Conservation (phyloP, 139 green algal genomes). For the Picochlorum sp. region DNA sequence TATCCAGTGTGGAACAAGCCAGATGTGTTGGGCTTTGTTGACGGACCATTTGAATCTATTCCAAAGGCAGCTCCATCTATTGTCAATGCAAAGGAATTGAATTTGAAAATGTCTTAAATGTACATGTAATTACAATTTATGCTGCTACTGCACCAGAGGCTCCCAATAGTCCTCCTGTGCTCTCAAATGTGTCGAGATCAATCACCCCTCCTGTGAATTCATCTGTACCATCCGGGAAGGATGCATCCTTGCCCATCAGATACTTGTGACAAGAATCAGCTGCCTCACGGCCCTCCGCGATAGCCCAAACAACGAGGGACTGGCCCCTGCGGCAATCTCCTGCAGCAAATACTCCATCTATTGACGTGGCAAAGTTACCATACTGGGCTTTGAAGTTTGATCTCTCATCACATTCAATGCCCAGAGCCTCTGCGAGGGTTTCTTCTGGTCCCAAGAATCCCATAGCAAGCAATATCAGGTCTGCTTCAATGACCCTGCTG, state of each 20-base stretch:
- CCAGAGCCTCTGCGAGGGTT: constrained; percentile 56
- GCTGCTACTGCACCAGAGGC: background rate
- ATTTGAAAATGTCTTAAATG: constrained; percentile 25
- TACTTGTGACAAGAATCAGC: constrained; percentile 65
- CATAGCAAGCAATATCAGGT: constrained; percentile 92
- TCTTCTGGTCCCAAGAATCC: constrained; percentile 93
- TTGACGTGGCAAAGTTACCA: constrained; percentile 75
- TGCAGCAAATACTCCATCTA: constrained; percentile 89
- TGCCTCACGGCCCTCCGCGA: constrained; percentile 79
- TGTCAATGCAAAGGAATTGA: constrained; percentile 89
- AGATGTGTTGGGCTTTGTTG: constrained; percentile 80
- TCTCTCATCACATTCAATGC: constrained; percentile 69
- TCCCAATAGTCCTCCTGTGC: constrained; percentile 9
- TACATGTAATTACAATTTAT: background rate
- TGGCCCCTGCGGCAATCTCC: constrained; percentile 91
- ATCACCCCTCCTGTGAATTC: constrained; percentile 10
- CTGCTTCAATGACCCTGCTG: constrained; percentile 58
- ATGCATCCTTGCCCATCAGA: constrained; percentile 26
- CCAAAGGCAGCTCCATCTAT: constrained; percentile 80
- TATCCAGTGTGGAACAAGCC: constrained; percentile 59
- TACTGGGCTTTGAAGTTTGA: constrained; percentile 95
- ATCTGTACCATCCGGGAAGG: constrained; percentile 12
- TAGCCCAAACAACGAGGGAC: constrained; percentile 87
- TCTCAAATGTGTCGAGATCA: constrained; percentile 4
- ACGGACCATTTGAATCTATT: constrained; percentile 59